Evolutionary conservation across 2,329 filamentous ascomycete genomes (phyloP).

Genomic region (Xylariaceae sp.): DNA sequence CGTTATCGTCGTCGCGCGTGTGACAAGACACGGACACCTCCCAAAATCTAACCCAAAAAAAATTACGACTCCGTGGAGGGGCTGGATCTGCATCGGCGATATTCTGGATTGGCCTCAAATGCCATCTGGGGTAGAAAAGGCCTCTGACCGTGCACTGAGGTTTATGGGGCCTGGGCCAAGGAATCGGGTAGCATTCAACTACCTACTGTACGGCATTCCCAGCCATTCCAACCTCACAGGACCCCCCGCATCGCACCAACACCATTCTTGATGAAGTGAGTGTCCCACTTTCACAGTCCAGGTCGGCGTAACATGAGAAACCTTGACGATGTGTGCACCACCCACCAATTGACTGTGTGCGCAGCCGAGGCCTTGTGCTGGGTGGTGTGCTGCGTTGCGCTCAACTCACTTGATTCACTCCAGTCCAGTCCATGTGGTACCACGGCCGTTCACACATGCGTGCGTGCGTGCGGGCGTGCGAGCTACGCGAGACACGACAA

Average conservation of each 20-base stretch:
- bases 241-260: too few relatives aligned
- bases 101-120: constrained; percentile 2
- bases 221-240: not conserved
- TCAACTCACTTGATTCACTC: too few relatives aligned
- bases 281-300: too few relatives aligned
- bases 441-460: constrained; percentile 19
- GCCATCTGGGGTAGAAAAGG: constrained; percentile 6
- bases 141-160: constrained; percentile 2
- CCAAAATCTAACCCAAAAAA: constrained; percentile 4
- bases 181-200: constrained; percentile 15
- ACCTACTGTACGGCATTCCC: not conserved
- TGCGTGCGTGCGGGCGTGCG: too few relatives aligned
- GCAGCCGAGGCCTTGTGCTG: constrained; percentile 24
- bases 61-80: constrained; percentile 2
- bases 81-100: constrained; percentile 3
- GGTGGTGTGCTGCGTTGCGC: constrained; percentile 13
- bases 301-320: constrained; percentile 16
- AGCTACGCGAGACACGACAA: constrained; percentile 11
- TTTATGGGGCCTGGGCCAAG: constrained; percentile 16
- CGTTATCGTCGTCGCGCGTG: constrained; percentile 15
- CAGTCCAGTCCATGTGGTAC: constrained; percentile 20
- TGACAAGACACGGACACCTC: constrained; percentile 16
- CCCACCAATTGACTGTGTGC: constrained; percentile 25
- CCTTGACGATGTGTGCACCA: constrained; percentile 6
- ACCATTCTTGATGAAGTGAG: too few relatives aligned